A percentile compares a stretch with the other conserved stretches of the same genome.
Evolutionary conservation across 257 asterid genomes (phyloP).

Genomic region (Solanum raphanifolium): DNA sequence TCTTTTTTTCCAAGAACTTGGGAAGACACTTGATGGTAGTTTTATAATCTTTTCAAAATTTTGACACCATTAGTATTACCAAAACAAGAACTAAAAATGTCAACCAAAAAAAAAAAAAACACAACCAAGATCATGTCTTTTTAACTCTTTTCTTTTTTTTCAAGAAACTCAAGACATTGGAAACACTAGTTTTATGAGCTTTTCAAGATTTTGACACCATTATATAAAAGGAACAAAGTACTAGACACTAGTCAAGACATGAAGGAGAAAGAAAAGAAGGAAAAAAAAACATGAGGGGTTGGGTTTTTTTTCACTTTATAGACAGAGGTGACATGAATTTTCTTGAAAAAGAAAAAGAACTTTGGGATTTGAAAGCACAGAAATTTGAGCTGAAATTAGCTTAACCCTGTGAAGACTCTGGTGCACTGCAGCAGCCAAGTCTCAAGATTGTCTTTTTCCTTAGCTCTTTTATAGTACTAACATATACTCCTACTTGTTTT

Average conservation of each 20-base stretch:
- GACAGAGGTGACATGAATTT: not conserved
- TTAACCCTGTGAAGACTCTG: not conserved
- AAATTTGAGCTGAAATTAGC: not conserved
- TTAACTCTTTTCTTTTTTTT: not conserved
- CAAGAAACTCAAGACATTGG: not conserved
- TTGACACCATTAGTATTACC: not conserved
- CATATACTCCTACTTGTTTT: not conserved
- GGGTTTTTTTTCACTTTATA: not conserved
- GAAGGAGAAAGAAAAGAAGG: not conserved
- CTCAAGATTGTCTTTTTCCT: not conserved
- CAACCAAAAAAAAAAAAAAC: not conserved
- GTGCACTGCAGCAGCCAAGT: not conserved
- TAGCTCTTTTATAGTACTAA: not conserved
- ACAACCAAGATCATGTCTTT: not conserved
- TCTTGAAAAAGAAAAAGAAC: constrained; percentile 1
- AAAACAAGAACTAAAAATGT: not conserved
- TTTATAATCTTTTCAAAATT: not conserved
- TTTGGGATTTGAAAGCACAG: constrained; percentile 19
- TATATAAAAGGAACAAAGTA: not conserved
- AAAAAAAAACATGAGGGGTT: not conserved
- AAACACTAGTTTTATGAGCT: constrained; percentile 9
- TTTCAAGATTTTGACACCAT: constrained; percentile 1
- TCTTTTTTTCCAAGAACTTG: not conserved
- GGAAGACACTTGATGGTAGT: not conserved
- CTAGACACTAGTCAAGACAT: constrained; percentile 9